Percentiles rank a stretch among this genome's conserved stretches.
Evolutionary conservation across 2,329 filamentous ascomycete genomes (phyloP).

Genomic region (Fusarium annulatum): DNA sequence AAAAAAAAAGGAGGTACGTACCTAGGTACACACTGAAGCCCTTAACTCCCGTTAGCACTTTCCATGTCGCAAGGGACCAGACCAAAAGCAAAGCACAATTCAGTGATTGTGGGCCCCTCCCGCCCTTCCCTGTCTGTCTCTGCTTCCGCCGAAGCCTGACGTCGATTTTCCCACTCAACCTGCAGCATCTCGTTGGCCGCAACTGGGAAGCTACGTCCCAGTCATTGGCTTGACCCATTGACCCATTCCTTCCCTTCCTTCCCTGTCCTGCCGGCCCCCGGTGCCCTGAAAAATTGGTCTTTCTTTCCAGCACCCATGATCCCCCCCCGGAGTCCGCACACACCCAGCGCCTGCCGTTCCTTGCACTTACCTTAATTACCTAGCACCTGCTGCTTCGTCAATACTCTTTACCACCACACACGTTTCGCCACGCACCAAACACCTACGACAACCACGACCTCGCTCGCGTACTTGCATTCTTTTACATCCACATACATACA

Average conservation of each 20-base stretch:
- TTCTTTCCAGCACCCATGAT: slow-evolving; percentile 19
- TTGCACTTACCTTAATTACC: slow-evolving; percentile 43
- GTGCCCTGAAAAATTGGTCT: slow-evolving; percentile 44
- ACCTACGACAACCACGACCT: slow-evolving; percentile 35
- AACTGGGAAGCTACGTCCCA: slow-evolving; percentile 8
- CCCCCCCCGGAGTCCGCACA: slow-evolving; percentile 36
- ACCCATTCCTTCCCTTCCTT: slow-evolving; percentile 40
- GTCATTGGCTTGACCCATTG: slow-evolving; percentile 21
- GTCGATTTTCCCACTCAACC: slow-evolving; percentile 38
- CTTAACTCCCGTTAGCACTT: slow-evolving; percentile 18
- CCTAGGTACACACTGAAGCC: slow-evolving; percentile 1
- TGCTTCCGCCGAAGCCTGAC: slow-evolving; percentile 32
- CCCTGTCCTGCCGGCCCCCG: slow-evolving; percentile 32
- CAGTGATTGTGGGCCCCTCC: slow-evolving; percentile 31
- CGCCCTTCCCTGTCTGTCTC: slow-evolving; percentile 25
- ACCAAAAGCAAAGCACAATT: slow-evolving; percentile 37
- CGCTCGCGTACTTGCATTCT: slow-evolving; percentile 42
- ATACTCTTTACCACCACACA: slow-evolving; percentile 41
- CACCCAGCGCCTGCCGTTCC: slow-evolving; percentile 32
- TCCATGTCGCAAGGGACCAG: slow-evolving; percentile 24
- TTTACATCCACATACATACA: slow-evolving; percentile 26
- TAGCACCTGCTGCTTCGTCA: slow-evolving; percentile 39
- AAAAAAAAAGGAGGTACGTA: slow-evolving; percentile 26
- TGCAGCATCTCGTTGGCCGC: slow-evolving; percentile 32
- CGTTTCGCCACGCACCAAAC: slow-evolving; percentile 44